phyloP scores from a whole-genome alignment of 2,329 filamentous ascomycete genomes.

The Aureobasidium sp. region DNA sequence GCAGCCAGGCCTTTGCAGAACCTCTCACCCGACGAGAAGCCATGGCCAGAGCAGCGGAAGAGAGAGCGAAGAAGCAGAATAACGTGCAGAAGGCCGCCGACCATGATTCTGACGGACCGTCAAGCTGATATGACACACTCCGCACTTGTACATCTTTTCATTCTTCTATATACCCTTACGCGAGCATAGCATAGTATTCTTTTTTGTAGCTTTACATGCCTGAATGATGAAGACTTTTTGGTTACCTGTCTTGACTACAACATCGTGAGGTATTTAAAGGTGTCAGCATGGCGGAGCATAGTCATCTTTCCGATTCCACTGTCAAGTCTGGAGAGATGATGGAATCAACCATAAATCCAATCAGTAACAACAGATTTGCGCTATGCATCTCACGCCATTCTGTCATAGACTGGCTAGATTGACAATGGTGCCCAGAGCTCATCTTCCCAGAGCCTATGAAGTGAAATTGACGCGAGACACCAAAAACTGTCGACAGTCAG shows the following conservation, averaged over 20 bases:
- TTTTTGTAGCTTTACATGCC: not conserved
- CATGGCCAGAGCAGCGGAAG: constrained; percentile 66
- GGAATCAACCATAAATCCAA: not conserved
- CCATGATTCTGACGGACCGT: not conserved
- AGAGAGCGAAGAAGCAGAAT: constrained; percentile 50
- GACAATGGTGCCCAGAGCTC: not conserved
- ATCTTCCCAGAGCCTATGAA: no score
- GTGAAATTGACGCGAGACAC: not conserved
- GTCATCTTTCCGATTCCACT: not conserved
- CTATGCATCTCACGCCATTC: not conserved
- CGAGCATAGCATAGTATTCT: no score
- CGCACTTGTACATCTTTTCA: not conserved
- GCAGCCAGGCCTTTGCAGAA: constrained; percentile 25
- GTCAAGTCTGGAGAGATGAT: not conserved
- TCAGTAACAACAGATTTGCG: not conserved
- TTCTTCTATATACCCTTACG: no score
- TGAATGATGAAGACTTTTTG: not conserved
- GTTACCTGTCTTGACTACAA: not conserved
- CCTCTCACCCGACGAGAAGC: constrained; percentile 65
- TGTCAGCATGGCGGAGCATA: not conserved
- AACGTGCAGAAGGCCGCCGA: constrained; percentile 29
- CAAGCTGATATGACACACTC: not conserved
- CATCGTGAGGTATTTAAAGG: no score
- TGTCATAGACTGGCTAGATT: not conserved
- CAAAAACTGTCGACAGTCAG: not conserved